Conservation (phyloP, 768 basidiomycete genomes). For the Amanita pseudoporphyria region DNA sequence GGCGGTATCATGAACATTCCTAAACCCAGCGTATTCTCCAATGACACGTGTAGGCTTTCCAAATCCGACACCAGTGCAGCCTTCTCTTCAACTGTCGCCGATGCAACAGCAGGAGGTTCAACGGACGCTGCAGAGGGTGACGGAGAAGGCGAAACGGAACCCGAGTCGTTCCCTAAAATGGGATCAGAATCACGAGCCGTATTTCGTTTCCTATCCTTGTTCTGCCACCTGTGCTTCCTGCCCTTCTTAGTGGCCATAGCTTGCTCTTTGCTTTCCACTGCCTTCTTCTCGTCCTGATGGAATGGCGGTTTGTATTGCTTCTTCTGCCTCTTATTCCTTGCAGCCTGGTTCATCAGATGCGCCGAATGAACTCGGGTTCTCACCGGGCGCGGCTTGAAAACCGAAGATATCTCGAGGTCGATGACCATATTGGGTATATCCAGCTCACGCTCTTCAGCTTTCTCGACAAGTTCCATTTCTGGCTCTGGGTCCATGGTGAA, state of each 20-base stretch:
- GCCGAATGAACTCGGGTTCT: conserved; percentile 28
- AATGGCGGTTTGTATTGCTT: conserved; percentile 28
- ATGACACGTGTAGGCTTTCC: conserved; percentile 23
- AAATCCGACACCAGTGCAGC: conserved; percentile 21
- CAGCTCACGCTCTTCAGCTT: too few species aligned
- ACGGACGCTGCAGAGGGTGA: background rate
- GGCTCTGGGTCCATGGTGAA: conserved; percentile 38
- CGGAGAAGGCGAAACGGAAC: background rate
- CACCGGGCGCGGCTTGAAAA: conserved; percentile 65
- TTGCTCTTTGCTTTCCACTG: conserved; percentile 24
- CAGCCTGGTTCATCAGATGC: conserved; percentile 14
- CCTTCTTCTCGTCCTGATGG: conserved; percentile 37
- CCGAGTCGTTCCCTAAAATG: background rate
- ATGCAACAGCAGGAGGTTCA: background rate
- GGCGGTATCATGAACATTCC: conserved; percentile 10
- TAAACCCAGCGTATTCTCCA: conserved; percentile 7
- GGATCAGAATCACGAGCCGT: background rate
- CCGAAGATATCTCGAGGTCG: conserved; percentile 59
- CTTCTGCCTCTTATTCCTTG: conserved; percentile 29
- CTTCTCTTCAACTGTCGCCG: conserved; percentile 8
- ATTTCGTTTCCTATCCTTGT: conserved; percentile 10
- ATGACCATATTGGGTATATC: conserved; percentile 23
- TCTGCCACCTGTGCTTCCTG: conserved; percentile 9
- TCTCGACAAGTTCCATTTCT: conserved; percentile 25
- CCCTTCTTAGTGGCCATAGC: conserved; percentile 1